Evolutionary conservation across 2,329 filamentous ascomycete genomes (phyloP).

Genomic region (Trichoderma arundinaceum): DNA sequence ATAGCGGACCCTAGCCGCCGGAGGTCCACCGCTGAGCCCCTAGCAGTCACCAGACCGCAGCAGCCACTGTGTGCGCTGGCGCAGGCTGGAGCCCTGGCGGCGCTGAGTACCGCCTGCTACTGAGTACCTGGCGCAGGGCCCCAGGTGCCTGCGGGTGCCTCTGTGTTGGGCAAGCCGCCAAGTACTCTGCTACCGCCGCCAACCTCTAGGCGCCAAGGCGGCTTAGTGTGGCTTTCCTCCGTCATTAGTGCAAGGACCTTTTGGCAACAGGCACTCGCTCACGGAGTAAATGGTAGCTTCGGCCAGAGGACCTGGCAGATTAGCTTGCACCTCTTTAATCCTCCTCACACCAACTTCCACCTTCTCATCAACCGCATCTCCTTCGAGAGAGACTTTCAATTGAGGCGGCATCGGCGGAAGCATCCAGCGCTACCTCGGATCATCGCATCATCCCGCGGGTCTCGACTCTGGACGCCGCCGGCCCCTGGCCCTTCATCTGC

Average conservation of each 20-base stretch:
- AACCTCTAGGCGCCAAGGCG: constrained; percentile 6
- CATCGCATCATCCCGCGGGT: not conserved
- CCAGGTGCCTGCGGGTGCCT: not conserved
- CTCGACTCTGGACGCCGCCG: not conserved
- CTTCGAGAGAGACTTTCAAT: not conserved
- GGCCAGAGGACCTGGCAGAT: not conserved
- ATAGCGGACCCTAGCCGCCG: constrained; percentile 22
- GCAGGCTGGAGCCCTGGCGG: constrained; percentile 7
- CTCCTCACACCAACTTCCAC: constrained; percentile 12
- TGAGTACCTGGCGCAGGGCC: constrained; percentile 3
- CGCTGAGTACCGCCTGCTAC: not conserved
- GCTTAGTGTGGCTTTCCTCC: constrained; percentile 20
- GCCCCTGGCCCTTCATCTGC: not conserved
- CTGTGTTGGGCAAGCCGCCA: not conserved
- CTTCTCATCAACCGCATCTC: not conserved
- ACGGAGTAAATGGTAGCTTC: not conserved
- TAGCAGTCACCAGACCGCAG: constrained; percentile 28
- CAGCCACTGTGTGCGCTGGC: constrained; percentile 23
- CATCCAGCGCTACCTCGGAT: not conserved
- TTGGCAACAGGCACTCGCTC: constrained; percentile 15
- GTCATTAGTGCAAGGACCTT: constrained; percentile 29
- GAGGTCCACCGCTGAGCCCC: constrained; percentile 14
- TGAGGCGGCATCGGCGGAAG: not conserved
- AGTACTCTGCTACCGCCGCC: constrained; percentile 1
- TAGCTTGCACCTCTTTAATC: constrained; percentile 23